Evolutionary conservation across 345 rosid species (phyloP), one percentile per base, ranked within the genome.

Genomic region (Citrus maxima): DNA sequence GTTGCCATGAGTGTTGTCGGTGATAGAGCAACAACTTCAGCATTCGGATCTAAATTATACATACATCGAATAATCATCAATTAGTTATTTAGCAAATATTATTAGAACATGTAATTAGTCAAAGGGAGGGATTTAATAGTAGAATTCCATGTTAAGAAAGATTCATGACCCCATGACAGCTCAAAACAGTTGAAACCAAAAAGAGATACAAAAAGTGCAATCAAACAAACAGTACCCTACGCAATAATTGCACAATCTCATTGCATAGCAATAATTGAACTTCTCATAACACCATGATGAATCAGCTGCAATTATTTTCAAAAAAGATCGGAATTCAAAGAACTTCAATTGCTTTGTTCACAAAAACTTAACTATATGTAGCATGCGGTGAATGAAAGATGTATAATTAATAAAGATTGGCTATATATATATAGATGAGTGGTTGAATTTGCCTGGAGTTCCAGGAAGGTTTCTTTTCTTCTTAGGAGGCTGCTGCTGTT

Each of bases 1-100:
- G 90, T 92, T 6, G 93, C 93, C 96, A 90, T 90, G 8, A 90
- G 85, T 0, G 93, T 89, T 34, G 89, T 92, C 18, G 96, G 93
- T 3, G 96, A 92, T 62, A 92, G 80, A 71, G 93, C 93, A 51
- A 90, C 34, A 27, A 92, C 96, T 58, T 92, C 96, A 67, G 93
- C 96, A 80, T 75, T 88, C 27, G 95, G 92, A 81, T 90, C 96
- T 90, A 74, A 60, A 70, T 54, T 54, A 83, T 60, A 60, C 7
- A 70, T 7, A n/a, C 2, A 13, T 46, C 3, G 49, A 42, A 46
- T 46, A 54, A 54, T 5, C 58, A 18, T 54, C 58, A 54, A 54
- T 54, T 54, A 19, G 58, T 54, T 54, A 54, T 0, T 54, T 54
- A 3, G 51, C 51, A 46, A 46, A 12, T 13, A 46, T 1, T 18